Conservation (phyloP, 2,329 filamentous ascomycete genomes). For the Peltaster fructicola region DNA sequence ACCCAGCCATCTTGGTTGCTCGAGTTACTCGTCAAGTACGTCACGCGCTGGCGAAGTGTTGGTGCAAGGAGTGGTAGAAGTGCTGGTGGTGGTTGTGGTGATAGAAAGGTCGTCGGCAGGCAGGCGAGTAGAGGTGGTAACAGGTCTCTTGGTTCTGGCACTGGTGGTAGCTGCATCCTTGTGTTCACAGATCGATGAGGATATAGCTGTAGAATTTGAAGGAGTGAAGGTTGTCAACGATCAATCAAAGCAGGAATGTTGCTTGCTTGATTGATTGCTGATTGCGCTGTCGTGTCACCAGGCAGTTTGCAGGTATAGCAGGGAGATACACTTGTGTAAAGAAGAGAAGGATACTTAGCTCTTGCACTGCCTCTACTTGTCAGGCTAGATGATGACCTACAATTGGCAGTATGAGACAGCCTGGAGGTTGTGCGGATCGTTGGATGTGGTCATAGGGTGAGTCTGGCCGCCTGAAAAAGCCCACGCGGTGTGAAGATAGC, state of each 20-base stretch:
- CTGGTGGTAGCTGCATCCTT: conserved; percentile 37
- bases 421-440: no score
- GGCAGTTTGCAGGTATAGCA: no score
- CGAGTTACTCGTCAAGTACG: conserved; percentile 35
- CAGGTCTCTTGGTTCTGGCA: conserved; percentile 37
- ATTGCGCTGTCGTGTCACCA: no score
- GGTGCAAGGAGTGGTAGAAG: conserved; percentile 44
- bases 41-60: conserved; percentile 43
- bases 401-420: no score
- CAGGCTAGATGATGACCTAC: no score
- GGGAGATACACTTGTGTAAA: no score
- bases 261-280: not conserved
- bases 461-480: no score
- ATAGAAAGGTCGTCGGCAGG: conserved; percentile 42
- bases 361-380: no score
- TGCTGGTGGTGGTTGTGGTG: conserved; percentile 40
- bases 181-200: conserved; percentile 12
- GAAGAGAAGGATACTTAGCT: no score
- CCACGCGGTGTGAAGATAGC: no score
- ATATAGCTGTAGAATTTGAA: not conserved
- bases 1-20: conserved; percentile 42
- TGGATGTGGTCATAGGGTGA: no score
- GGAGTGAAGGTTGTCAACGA: not conserved
- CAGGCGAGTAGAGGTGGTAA: conserved; percentile 47
- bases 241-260: not conserved